A percentile compares a stretch with the other conserved stretches of the same genome.
Conservation (phyloP, 163 green algal genomes). For the Volvox carteri region DNA sequence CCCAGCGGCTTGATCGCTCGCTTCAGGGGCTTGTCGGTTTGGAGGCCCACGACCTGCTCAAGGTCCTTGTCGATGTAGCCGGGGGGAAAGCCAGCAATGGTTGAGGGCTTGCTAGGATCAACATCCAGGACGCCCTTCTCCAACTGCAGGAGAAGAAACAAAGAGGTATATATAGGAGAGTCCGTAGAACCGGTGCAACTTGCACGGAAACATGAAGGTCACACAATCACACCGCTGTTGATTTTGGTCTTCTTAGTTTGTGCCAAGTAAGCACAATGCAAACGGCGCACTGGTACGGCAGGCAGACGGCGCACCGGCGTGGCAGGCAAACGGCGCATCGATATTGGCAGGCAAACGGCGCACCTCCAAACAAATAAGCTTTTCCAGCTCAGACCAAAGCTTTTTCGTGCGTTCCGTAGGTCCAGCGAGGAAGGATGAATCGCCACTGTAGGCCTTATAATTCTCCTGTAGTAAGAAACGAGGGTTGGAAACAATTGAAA, state of each 20-base stretch:
- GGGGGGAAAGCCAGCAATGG: slow-evolving; percentile 73
- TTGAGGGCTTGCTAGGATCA: slow-evolving; percentile 75
- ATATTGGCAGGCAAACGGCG: no score
- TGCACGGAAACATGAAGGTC: no score
- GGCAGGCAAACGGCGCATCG: no score
- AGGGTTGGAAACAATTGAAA: background rate
- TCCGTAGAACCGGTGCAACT: no score
- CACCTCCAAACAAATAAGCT: slow-evolving; percentile 50
- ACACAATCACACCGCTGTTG: no score
- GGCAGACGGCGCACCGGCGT: no score
- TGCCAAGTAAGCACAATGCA: no score
- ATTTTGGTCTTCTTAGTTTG: no score
- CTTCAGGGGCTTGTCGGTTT: slow-evolving; percentile 82
- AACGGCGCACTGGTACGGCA: no score
- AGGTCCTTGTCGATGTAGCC: slow-evolving; percentile 81
- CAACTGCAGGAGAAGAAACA: slow-evolving; percentile 19
- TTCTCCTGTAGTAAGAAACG: slow-evolving; percentile 62
- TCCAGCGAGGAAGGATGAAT: slow-evolving; percentile 71
- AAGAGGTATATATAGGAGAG: no score
- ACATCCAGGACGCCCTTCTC: slow-evolving; percentile 72
- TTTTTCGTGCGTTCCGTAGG: slow-evolving; percentile 68
- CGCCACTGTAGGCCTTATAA: slow-evolving; percentile 74
- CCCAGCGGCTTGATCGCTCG: slow-evolving; percentile 84
- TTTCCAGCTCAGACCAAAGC: slow-evolving; percentile 65
- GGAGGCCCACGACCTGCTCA: slow-evolving; percentile 82